Evolutionary conservation across 352 stramenopile species (phyloP).

Genomic region (Pythium guiyangense): DNA sequence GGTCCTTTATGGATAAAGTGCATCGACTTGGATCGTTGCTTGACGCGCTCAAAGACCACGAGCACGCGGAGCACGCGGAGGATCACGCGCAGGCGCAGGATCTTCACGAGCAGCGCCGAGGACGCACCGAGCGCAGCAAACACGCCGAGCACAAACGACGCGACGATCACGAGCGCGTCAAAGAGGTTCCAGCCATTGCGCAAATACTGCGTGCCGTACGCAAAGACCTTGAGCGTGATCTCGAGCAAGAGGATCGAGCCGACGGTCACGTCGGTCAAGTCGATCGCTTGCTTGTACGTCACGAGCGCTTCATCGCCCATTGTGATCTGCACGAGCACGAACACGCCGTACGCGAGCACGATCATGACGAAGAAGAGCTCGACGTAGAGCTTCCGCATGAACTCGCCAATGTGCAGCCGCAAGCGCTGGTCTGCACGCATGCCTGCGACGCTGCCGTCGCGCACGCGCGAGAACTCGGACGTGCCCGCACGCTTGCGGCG

Average conservation of each 20-base stretch:
- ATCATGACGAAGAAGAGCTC: slow-evolving; percentile 89
- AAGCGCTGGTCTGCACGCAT: slow-evolving; percentile 36
- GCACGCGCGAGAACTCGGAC: slow-evolving; percentile 27
- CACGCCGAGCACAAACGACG: slow-evolving; percentile 72
- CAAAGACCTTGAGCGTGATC: slow-evolving; percentile 77
- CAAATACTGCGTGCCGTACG: slow-evolving; percentile 65
- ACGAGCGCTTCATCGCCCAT: slow-evolving; percentile 51
- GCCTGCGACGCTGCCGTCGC: slow-evolving; percentile 25
- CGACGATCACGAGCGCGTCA: slow-evolving; percentile 74
- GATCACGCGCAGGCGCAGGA: slow-evolving; percentile 70
- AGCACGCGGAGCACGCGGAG: slow-evolving; percentile 77
- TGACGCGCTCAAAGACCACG: slow-evolving; percentile 85
- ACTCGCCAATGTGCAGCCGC: slow-evolving; percentile 58
- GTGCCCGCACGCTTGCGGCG: slow-evolving; percentile 33
- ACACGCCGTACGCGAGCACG: slow-evolving; percentile 78
- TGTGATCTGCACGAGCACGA: slow-evolving; percentile 80
- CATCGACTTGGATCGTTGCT: slow-evolving; percentile 71
- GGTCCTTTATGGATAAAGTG: slow-evolving; percentile 65
- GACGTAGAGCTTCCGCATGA: slow-evolving; percentile 81
- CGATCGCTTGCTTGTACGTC: slow-evolving; percentile 60
- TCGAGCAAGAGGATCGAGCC: slow-evolving; percentile 81
- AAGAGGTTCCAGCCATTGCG: slow-evolving; percentile 72
- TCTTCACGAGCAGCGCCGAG: slow-evolving; percentile 60
- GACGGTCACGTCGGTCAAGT: slow-evolving; percentile 81
- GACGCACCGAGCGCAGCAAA: slow-evolving; percentile 50